Percentiles rank a stretch among this genome's conserved stretches.
Evolutionary conservation across 495 filamentous ascomycete species (phyloP).

Genomic region (Penicillium longicatenatum): DNA sequence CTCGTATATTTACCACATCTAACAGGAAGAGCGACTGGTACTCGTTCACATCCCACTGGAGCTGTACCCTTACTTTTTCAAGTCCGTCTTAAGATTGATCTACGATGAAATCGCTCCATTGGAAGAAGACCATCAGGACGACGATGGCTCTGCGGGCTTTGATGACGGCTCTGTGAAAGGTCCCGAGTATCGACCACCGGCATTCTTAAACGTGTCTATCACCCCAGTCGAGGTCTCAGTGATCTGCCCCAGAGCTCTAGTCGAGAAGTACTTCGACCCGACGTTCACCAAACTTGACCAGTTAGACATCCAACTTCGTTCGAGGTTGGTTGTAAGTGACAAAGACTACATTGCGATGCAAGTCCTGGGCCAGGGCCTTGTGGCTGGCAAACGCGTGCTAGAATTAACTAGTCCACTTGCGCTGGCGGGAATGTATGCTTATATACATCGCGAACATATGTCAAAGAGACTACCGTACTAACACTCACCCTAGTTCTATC

Average conservation of each 20-base stretch:
- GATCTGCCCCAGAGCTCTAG: conserved; percentile 76
- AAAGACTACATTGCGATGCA: conserved; percentile 88
- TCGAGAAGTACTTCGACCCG: conserved; percentile 72
- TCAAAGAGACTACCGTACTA: background rate
- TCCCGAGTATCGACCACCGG: conserved; percentile 53
- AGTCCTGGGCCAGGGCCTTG: conserved; percentile 83
- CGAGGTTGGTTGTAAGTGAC: conserved; percentile 68
- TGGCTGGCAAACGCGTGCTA: conserved; percentile 90
- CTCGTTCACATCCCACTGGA: conserved; percentile 89
- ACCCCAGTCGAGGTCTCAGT: conserved; percentile 93
- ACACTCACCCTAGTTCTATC: conserved; percentile 61
- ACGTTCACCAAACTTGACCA: conserved; percentile 53
- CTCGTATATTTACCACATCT: conserved; percentile 4
- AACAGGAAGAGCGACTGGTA: conserved; percentile 83
- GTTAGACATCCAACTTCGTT: conserved; percentile 34
- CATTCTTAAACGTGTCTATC: conserved; percentile 90
- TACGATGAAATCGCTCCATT: conserved; percentile 59
- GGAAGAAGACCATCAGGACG: conserved; percentile 14
- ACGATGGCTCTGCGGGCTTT: conserved; percentile 18
- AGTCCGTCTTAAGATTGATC: conserved; percentile 81
- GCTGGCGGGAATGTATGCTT: conserved; percentile 77
- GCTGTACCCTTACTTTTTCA: conserved; percentile 78
- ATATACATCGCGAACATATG: background rate
- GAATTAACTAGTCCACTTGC: conserved; percentile 91
- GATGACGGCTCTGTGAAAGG: conserved; percentile 35